A percentile compares a stretch with the other conserved stretches of the same genome.
phyloP scores from a whole-genome alignment of 192 early-diverging fungal genomes.

The Fimicolochytrium jonesii region DNA sequence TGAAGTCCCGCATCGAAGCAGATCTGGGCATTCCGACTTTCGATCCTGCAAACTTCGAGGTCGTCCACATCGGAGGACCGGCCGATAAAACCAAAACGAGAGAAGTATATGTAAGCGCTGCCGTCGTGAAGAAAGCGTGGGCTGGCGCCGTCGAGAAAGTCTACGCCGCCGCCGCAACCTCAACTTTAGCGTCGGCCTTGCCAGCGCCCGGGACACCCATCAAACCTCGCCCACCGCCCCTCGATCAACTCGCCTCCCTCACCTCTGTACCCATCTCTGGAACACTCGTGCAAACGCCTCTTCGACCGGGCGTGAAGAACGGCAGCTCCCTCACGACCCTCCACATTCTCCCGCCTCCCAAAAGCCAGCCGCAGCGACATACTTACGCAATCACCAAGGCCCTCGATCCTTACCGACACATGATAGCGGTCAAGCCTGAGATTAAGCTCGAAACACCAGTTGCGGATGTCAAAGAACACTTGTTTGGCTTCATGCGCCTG shows the following conservation, averaged over 20 bases:
- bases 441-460: not conserved
- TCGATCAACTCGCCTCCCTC: too few species aligned
- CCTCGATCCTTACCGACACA: not conserved
- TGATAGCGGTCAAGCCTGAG: not conserved
- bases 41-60: constrained; percentile 84
- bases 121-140: not conserved
- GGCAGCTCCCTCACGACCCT: too few species aligned
- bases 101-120: not conserved
- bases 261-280: too few species aligned
- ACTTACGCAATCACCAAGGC: not conserved
- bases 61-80: constrained; percentile 33
- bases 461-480: not conserved
- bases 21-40: constrained; percentile 82
- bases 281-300: not conserved
- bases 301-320: too few species aligned
- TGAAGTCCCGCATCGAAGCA: constrained; percentile 74
- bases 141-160: not conserved
- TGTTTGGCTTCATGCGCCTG: too few species aligned
- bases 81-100: not conserved
- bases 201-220: not conserved
- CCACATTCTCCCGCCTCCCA: constrained; percentile 1
- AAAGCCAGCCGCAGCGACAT: not conserved
- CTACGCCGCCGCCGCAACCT: not conserved
- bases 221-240: too few species aligned
- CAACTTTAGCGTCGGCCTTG: not conserved